Conservation (phyloP, 2,329 filamentous ascomycete genomes). For the Phialophora chinensis region DNA sequence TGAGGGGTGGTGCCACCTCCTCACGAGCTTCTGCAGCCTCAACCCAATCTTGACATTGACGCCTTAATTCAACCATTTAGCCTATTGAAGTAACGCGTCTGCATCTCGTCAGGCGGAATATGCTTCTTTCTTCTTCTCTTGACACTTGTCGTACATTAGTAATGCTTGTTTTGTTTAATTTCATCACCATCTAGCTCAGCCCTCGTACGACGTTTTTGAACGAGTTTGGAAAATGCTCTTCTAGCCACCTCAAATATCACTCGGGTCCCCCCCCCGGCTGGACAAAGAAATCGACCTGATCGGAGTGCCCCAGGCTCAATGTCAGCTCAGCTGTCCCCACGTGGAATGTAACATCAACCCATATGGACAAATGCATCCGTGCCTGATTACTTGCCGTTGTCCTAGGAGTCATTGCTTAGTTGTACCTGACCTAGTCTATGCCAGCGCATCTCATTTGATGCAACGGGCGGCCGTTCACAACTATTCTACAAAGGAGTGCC, state of each 20-base stretch:
- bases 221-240: not conserved
- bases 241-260: not conserved
- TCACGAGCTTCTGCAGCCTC: not conserved
- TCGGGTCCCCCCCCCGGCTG: too few species aligned
- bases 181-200: not conserved
- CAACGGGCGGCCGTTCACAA: not conserved
- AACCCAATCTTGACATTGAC: not conserved
- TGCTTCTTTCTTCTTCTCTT: not conserved
- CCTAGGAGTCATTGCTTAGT: not conserved
- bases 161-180: conserved; percentile 11
- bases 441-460: not conserved
- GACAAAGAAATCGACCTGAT: too few species aligned
- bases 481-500: too few species aligned
- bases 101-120: not conserved
- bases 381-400: conserved; percentile 11
- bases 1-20: not conserved
- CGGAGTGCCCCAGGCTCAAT: too few species aligned
- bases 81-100: not conserved
- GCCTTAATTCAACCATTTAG: conserved; percentile 2
- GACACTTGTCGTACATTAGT: conserved; percentile 17
- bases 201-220: not conserved
- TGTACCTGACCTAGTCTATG: not conserved
- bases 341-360: conserved; percentile 14
- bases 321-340: conserved; percentile 9
- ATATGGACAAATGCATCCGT: conserved; percentile 14